Percentiles rank a stretch among this genome's conserved stretches.
These are phyloP conservation scores for Arabidopsis hybrid DNA, from an alignment of 441 rosid species.

Conservation along the genomic window DNA sequence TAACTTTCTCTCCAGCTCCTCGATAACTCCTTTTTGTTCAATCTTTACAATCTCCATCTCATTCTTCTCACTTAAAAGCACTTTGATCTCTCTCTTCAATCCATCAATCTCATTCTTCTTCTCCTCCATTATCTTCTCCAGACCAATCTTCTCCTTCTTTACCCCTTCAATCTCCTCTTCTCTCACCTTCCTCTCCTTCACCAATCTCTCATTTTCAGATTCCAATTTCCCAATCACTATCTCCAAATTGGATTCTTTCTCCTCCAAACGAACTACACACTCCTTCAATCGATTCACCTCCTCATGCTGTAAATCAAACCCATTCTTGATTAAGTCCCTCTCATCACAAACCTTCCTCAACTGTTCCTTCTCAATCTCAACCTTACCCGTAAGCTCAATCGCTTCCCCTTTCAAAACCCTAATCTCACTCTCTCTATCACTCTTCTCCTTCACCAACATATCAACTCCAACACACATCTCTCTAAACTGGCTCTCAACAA, in stretches of 20 bases:
- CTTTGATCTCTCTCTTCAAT: constrained; percentile 46
- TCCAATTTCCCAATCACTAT: constrained; percentile 36
- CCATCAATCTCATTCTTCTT: constrained; percentile 52
- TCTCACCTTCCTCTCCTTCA: constrained; percentile 47
- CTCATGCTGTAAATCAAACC: constrained; percentile 24
- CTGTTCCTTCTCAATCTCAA: background rate
- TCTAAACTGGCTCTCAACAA: constrained; percentile 52
- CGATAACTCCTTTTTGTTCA: constrained; percentile 5
- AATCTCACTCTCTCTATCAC: constrained; percentile 50
- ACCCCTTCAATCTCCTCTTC: constrained; percentile 44
- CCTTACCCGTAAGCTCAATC: constrained; percentile 37
- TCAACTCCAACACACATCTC: constrained; percentile 47
- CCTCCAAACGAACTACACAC: constrained; percentile 15
- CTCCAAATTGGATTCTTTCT: constrained; percentile 38
- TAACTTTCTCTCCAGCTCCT: constrained; percentile 39
- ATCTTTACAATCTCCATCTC: constrained; percentile 19
- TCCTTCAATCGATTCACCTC: constrained; percentile 23
- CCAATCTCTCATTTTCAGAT: constrained; percentile 47
- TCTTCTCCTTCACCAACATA: constrained; percentile 47
- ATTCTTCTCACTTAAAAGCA: constrained; percentile 33
- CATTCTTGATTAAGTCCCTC: constrained; percentile 21
- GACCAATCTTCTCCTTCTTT: constrained; percentile 48
- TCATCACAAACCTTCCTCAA: constrained; percentile 30
- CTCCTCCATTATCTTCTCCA: constrained; percentile 42
- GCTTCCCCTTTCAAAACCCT: constrained; percentile 47